Evolutionary conservation across 495 filamentous ascomycete species (phyloP), one percentile per base, ranked within the genome.

Genomic region (Neurospora sp.): DNA sequence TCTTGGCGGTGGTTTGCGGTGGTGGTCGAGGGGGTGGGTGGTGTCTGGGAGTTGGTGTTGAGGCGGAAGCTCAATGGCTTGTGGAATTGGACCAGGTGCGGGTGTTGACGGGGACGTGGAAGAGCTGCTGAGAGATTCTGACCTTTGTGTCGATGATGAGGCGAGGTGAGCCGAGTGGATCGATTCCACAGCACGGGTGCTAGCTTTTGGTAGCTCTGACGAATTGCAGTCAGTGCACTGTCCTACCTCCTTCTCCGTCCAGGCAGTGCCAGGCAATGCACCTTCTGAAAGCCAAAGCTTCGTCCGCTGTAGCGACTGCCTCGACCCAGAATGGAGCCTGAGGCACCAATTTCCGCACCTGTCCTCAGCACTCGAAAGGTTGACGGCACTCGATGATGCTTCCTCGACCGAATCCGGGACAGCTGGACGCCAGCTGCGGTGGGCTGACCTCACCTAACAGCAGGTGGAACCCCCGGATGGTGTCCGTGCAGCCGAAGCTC

Each of bases 1-100:
- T 98, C 79, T 81, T 90, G 82, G 79, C 73, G 77, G 78, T 76
- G 71, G 68, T 78, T 77, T 77, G 74, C 72, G 47, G 47, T 59
- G 47, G 47, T 59, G 41, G 74, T 76, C 18, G 73, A 71, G 71
- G 53, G 71, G 74, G 22, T 61, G 47, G 39, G 69, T 65, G 74
- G 73, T 45, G 73, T 73, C 53, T 73, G 35, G 71, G 73, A 45
- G 70, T 71, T 75, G 47, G 61, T 53, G 59, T 22, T 65, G 70
- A 70, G 68, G 27, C 75, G 73, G 74, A 53, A 22, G 73, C 74
- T 76, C 75, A 78, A 70, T 75, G 74, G 59, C 40, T 75, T 73
- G 38, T 35, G 27, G 53, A 35, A 65, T 65, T 65, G 53, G 53
- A 65, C 27, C 53, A 65, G 69, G 71, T 76, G 74, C 35, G 41